Conservation (phyloP, 208 protist species). For the Histomonas meleagridis region DNA sequence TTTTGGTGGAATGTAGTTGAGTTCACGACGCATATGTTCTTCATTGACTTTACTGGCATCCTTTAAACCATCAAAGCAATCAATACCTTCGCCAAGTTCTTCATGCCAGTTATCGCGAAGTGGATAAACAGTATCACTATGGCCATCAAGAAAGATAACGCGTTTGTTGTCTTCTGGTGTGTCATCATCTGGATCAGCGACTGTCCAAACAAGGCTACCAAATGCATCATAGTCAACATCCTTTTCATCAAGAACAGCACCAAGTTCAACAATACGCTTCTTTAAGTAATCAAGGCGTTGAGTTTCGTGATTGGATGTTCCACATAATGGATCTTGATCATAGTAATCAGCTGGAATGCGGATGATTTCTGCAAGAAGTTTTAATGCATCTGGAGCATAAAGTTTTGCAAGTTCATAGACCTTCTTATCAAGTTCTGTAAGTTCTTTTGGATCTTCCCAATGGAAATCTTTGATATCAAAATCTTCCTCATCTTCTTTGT, state of each 20-base stretch:
- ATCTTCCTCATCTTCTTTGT: not conserved
- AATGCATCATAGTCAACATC: slow-evolving; percentile 5
- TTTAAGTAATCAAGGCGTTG: slow-evolving; percentile 21
- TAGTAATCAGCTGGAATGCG: slow-evolving; percentile 8
- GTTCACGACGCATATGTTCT: not conserved
- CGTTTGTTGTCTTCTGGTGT: not conserved
- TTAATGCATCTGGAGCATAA: not conserved
- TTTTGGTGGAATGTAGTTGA: not conserved
- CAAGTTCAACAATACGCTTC: not conserved
- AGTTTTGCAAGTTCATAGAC: not conserved
- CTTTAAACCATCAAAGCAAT: not conserved
- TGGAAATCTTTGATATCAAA: not conserved
- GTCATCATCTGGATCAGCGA: not conserved
- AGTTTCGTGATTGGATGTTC: slow-evolving; percentile 11
- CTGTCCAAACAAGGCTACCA: not conserved
- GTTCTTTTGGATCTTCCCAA: not conserved
- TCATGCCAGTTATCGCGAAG: slow-evolving; percentile 14
- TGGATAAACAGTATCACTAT: slow-evolving; percentile 27
- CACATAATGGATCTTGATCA: slow-evolving; percentile 1
- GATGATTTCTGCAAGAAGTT: not conserved
- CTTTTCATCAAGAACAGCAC: not conserved
- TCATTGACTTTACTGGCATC: not conserved
- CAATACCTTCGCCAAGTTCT: not conserved
- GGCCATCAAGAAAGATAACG: not conserved
- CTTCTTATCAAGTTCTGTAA: not conserved